These are phyloP conservation scores for Thelonectria blattea DNA, from an alignment of 2,329 filamentous ascomycete species.

Conservation along the genomic window DNA sequence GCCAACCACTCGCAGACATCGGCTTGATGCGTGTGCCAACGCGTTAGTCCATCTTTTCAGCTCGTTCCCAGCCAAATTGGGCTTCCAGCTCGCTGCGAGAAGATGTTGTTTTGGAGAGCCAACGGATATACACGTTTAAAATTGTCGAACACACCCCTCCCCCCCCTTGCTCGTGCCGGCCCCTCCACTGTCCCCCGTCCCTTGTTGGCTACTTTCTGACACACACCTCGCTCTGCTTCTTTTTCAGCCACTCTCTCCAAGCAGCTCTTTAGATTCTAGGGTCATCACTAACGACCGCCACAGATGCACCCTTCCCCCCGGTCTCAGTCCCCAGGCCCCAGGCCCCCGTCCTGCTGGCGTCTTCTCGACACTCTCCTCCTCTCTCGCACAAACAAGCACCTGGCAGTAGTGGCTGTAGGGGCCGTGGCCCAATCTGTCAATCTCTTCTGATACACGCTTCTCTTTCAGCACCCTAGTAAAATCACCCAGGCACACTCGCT, in stretches of 20 bases:
- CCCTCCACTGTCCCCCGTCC: constrained; percentile 36
- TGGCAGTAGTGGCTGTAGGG: constrained; percentile 7
- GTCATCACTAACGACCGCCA: constrained; percentile 15
- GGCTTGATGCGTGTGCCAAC: constrained; percentile 2
- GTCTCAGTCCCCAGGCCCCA: constrained; percentile 17
- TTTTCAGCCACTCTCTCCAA: constrained; percentile 32
- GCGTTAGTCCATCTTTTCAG: background rate
- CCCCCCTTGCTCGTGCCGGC: constrained; percentile 30
- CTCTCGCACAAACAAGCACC: too few species aligned
- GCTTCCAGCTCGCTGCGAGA: constrained; percentile 6
- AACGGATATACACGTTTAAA: constrained; percentile 11
- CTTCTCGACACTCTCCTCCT: background rate
- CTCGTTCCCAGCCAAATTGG: background rate
- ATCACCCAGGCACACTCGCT: constrained; percentile 49
- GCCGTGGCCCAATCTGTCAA: constrained; percentile 33
- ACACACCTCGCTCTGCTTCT: constrained; percentile 23
- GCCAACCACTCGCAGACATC: constrained; percentile 10
- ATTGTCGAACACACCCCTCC: constrained; percentile 24
- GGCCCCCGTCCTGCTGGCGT: constrained; percentile 9
- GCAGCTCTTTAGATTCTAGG: constrained; percentile 20
- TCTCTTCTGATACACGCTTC: constrained; percentile 53
- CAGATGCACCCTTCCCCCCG: constrained; percentile 7
- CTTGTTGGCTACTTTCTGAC: constrained; percentile 34
- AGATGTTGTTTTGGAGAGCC: background rate
- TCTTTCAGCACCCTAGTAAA: constrained; percentile 44